Percentiles rank a stretch among this genome's conserved stretches.
Evolutionary conservation across 169 alveolate genomes (phyloP).

Genomic region (Cryptosporidium xiaoi): DNA sequence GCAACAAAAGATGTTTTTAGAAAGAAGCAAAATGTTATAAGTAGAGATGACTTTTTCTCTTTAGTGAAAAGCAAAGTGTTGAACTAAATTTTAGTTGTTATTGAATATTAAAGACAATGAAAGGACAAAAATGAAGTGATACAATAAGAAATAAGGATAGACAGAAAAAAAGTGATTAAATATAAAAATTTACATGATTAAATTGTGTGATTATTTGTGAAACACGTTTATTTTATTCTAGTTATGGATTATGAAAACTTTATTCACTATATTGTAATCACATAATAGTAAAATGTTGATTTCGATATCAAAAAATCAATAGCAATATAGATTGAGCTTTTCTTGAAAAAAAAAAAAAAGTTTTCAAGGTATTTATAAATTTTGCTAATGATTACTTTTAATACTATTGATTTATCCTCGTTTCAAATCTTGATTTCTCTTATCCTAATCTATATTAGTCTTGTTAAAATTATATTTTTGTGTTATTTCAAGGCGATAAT

Average conservation of each 20-base stretch:
- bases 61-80: constrained; percentile 53
- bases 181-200: too few species aligned
- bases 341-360: too few species aligned
- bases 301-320: too few species aligned
- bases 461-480: background rate
- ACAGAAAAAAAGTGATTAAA: background rate
- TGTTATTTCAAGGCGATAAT: background rate
- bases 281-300: too few species aligned
- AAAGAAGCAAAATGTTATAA: constrained; percentile 49
- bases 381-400: too few species aligned
- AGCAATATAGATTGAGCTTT: too few species aligned
- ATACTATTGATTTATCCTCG: background rate
- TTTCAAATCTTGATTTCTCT: background rate
- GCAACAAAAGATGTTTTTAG: constrained; percentile 72
- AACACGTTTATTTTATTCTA: too few species aligned
- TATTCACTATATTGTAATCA: too few species aligned
- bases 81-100: constrained; percentile 28
- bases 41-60: constrained; percentile 71
- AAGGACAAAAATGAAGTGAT: background rate
- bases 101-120: background rate
- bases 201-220: too few species aligned
- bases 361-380: too few species aligned
- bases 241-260: too few species aligned
- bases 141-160: background rate
- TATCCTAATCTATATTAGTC: background rate